These are phyloP conservation scores for Spergularia bocconei DNA, from an alignment of 148 eudicot genomes.

Conservation along the genomic window DNA sequence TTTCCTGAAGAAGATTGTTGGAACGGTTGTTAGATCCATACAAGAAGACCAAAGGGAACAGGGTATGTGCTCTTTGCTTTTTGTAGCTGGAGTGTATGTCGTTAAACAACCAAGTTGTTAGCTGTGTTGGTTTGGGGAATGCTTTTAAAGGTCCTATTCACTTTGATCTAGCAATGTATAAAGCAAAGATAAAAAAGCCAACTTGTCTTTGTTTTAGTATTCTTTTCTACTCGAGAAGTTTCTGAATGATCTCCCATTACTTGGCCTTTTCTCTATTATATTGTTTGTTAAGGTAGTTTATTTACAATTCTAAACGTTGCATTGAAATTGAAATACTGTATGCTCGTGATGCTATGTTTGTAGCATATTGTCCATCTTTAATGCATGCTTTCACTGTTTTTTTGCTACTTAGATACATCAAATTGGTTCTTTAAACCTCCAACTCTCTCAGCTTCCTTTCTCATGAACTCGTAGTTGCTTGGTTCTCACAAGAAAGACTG, in stretches of 20 bases:
- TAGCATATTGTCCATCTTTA: too few relatives aligned
- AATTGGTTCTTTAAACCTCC: too few relatives aligned
- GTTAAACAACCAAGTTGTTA: slow-evolving; percentile 3
- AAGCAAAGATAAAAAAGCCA: neutral
- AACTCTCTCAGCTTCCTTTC: too few relatives aligned
- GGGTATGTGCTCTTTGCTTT: slow-evolving; percentile 44
- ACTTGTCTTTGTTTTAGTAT: neutral
- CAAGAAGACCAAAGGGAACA: slow-evolving; percentile 97
- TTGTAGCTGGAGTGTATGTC: slow-evolving; percentile 9
- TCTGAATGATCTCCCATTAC: neutral
- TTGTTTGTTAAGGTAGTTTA: neutral
- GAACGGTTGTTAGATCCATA: slow-evolving; percentile 94
- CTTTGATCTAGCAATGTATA: slow-evolving; percentile 1
- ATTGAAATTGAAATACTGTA: neutral
- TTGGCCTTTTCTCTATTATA: neutral
- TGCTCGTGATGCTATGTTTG: neutral
- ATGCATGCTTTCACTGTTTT: too few relatives aligned
- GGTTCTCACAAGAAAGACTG: too few relatives aligned
- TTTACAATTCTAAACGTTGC: neutral
- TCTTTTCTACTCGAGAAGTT: neutral
- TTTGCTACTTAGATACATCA: too few relatives aligned
- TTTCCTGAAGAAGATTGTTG: slow-evolving; percentile 82
- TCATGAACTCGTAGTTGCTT: too few relatives aligned
- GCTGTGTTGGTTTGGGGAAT: neutral
- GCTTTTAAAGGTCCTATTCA: neutral